These are phyloP conservation scores for Elsinoe australis DNA, from an alignment of 2,329 filamentous ascomycete genomes.

Conservation along the genomic window DNA sequence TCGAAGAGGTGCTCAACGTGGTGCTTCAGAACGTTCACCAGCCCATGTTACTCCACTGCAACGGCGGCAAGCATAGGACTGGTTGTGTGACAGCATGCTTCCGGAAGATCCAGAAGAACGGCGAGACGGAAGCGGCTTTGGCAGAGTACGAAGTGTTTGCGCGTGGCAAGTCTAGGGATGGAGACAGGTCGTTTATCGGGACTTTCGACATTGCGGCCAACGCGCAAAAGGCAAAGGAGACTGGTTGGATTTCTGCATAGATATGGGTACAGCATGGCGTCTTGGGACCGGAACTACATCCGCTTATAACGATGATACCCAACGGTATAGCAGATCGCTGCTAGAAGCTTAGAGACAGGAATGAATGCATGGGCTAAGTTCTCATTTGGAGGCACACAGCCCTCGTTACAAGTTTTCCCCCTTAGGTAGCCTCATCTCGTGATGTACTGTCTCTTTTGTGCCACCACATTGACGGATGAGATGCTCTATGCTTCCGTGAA, in stretches of 20 bases:
- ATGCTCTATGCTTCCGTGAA: too few relatives aligned
- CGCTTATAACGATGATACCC: too few relatives aligned
- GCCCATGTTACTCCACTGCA: constrained; percentile 82
- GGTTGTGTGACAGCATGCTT: constrained; percentile 80
- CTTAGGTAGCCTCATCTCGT: too few relatives aligned
- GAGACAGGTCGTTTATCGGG: neutral
- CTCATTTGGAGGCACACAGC: too few relatives aligned
- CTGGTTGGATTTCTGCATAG: neutral
- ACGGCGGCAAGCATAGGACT: constrained; percentile 88
- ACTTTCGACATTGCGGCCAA: neutral
- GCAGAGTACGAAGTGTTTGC: neutral
- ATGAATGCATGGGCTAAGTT: too few relatives aligned
- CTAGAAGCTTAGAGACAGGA: too few relatives aligned
- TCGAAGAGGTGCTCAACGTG: constrained; percentile 57
- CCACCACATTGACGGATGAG: too few relatives aligned
- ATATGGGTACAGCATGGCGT: too few relatives aligned
- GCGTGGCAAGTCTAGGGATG: neutral
- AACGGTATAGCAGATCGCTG: too few relatives aligned
- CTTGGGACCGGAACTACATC: too few relatives aligned
- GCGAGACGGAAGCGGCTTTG: neutral
- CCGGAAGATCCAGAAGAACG: constrained; percentile 56
- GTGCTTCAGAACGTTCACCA: constrained; percentile 71
- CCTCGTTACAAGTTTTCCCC: too few relatives aligned
- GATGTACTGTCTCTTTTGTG: too few relatives aligned
- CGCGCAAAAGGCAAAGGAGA: neutral